Evolutionary conservation across 208 protist genomes (phyloP), one percentile per base, ranked within the genome.

Genomic region (Leishmania tarentolae): DNA sequence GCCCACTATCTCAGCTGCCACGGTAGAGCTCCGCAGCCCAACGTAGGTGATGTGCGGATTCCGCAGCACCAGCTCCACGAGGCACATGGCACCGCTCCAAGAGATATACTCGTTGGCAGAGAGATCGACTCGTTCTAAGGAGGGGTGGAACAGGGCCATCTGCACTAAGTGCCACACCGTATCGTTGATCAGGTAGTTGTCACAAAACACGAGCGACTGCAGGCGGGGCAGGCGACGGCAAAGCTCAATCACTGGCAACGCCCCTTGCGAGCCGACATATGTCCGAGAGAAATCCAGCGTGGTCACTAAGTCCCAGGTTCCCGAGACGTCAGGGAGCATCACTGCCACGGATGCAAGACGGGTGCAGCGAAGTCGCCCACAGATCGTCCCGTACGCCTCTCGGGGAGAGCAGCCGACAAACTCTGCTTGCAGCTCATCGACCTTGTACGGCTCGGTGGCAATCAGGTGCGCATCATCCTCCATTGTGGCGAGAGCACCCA

Each of bases 141-240:
- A 42, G 2, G 91, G 91, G 76, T 97, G 94, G 50, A 78, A 68
- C 44, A 87, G 42, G 15, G 92, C 87, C 86, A 94, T 92, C 52
- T 89, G 83, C 47, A 88, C 87, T 0, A 97, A 42, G 75, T 78
- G 63, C 82, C 87, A 95, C 31, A 93, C 88, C 19, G 87, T 86
- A 24, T 94, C 83, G 81, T 97, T 97, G 40, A 40, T 87, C 19
- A 97, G 66, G 75, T 91, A 95, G 83, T 95, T 97, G 68, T 94
- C 87, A 1, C 84, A 79, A n/a, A 92, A 77, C 71, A 87, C 83
- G 0, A 97, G 74, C 37, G 78, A 83, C 52, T 66, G 66, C 0
- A 97, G 82, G 0, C 53, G 75, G 0, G 90, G 86, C 31, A 96
- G 82, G 40, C 87, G 85, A 59, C 89, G 90, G 83, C 92, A 97